These are phyloP conservation scores for Ceratobasidium papillatum DNA, from an alignment of 1,284 basidiomycete species.

Conservation along the genomic window DNA sequence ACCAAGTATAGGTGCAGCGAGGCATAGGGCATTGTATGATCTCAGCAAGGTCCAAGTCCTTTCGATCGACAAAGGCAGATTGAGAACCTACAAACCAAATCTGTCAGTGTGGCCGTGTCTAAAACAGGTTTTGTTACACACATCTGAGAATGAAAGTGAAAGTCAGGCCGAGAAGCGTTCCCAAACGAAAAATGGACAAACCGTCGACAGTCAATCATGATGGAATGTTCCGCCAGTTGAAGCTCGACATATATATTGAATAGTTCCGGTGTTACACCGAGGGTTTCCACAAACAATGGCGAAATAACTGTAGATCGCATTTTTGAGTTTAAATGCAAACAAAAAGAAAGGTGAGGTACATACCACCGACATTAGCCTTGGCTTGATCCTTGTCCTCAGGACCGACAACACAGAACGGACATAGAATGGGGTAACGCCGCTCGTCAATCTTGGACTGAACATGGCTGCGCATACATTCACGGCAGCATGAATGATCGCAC, in stretches of 20 bases:
- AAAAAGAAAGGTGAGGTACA: constrained; percentile 43
- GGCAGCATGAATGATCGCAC: constrained; percentile 67
- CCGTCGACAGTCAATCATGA: constrained; percentile 63
- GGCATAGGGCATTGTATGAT: constrained; percentile 43
- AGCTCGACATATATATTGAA: constrained; percentile 62
- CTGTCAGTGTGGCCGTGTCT: not conserved
- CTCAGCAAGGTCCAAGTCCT: constrained; percentile 37
- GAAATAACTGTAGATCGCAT: not conserved
- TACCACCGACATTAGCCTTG: constrained; percentile 52
- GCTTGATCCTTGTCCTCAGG: not conserved
- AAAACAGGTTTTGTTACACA: not conserved
- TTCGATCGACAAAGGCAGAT: constrained; percentile 42
- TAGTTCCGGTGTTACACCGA: constrained; percentile 61
- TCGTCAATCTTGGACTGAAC: constrained; percentile 60
- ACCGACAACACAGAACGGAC: constrained; percentile 59
- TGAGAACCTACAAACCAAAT: constrained; percentile 9
- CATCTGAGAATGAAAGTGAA: constrained; percentile 6
- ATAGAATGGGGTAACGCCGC: constrained; percentile 66
- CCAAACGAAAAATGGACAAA: constrained; percentile 46
- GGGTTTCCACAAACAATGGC: constrained; percentile 52
- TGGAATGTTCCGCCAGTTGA: constrained; percentile 62
- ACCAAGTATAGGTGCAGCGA: constrained; percentile 40
- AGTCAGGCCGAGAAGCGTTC: not conserved
- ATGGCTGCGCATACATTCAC: constrained; percentile 60
- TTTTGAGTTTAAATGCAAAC: not conserved